Conservation (phyloP, 1,284 basidiomycete genomes). For the Naganishia sp. region DNA sequence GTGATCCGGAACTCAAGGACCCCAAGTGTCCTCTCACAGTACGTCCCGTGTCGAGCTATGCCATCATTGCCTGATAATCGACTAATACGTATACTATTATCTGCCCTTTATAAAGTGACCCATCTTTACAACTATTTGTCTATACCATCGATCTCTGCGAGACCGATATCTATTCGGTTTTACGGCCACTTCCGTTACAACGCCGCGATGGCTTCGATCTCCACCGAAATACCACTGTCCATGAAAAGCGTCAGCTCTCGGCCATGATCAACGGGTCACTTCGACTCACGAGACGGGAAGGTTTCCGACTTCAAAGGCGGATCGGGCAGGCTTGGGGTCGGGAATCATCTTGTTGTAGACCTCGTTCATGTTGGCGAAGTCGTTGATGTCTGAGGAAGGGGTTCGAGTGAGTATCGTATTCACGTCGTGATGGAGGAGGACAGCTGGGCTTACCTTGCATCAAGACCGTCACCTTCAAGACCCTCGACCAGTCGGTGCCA, state of each 20-base stretch:
- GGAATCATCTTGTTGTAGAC: conserved; percentile 36
- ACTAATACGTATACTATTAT: not conserved
- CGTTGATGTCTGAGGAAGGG: conserved; percentile 33
- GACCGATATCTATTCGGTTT: not conserved
- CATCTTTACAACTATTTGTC: not conserved
- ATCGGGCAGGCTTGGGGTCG: conserved; percentile 36
- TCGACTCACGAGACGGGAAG: conserved; percentile 35
- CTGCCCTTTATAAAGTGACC: not conserved
- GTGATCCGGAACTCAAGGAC: no score
- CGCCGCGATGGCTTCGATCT: conserved; percentile 7
- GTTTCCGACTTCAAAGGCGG: conserved; percentile 37
- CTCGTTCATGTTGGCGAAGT: conserved; percentile 36
- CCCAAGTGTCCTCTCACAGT: no score
- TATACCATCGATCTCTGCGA: not conserved
- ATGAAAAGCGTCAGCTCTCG: no score
- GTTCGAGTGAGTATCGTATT: not conserved
- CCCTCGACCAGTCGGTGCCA: conserved; percentile 38
- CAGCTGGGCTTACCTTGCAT: conserved; percentile 34
- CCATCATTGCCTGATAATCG: no score
- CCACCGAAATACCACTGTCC: conserved; percentile 34
- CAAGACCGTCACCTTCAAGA: conserved; percentile 36
- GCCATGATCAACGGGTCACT: not conserved
- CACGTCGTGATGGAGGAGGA: not conserved
- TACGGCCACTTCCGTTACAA: not conserved
- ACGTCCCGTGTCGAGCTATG: no score